Percentiles rank a stretch among this genome's conserved stretches.
Evolutionary conservation across 139 green algal species (phyloP).

Genomic region (Tetradesmus lagerheimii): DNA sequence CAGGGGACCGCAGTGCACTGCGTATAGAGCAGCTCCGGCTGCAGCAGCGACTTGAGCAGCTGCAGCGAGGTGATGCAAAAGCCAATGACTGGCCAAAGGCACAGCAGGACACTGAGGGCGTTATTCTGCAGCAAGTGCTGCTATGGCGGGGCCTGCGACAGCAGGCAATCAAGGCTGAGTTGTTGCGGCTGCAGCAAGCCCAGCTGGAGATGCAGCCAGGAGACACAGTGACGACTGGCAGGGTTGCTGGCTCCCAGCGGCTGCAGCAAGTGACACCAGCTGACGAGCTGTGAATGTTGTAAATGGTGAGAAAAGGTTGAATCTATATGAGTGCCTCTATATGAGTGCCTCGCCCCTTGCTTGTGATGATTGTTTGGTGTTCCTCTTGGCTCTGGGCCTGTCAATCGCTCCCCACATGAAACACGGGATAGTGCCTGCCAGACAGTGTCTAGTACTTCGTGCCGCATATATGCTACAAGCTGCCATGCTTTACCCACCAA

Average conservation of each 20-base stretch:
- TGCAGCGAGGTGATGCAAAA: background rate
- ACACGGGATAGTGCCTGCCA: too few species aligned
- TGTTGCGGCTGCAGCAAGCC: background rate
- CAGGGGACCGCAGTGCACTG: background rate
- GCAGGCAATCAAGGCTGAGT: background rate
- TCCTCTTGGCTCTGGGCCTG: too few species aligned
- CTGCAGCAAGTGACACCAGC: background rate
- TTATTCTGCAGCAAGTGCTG: background rate
- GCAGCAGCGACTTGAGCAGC: background rate
- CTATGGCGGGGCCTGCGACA: background rate
- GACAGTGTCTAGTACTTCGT: too few species aligned
- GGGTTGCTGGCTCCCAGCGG: background rate
- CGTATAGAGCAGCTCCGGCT: background rate
- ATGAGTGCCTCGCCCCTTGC: too few species aligned
- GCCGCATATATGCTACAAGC: too few species aligned
- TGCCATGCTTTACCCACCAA: too few species aligned
- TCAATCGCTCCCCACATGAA: too few species aligned
- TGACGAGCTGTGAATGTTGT: background rate
- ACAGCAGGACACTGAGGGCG: background rate
- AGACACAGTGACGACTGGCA: background rate
- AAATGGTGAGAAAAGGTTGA: too few species aligned
- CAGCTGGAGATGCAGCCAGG: background rate
- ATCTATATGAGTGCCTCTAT: too few species aligned
- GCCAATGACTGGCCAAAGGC: background rate
- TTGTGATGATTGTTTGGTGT: too few species aligned